These are phyloP conservation scores for Limnanthes douglasii DNA, from an alignment of 345 rosid genomes.

Conservation along the genomic window DNA sequence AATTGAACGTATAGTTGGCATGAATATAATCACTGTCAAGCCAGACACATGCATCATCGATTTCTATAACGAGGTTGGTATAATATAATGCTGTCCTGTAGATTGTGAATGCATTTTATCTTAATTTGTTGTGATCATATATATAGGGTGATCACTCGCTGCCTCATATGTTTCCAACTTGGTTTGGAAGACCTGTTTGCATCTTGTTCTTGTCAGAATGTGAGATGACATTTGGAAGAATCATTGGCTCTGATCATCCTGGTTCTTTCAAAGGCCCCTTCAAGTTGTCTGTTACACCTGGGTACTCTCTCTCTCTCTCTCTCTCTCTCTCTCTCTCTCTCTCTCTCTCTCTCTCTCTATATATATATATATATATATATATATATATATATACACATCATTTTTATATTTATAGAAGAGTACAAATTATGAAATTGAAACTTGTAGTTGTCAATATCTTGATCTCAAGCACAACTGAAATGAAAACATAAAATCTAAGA, in stretches of 20 bases:
- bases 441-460: too few relatives aligned
- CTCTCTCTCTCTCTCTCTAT: too few relatives aligned
- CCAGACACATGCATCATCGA: conserved; percentile 86
- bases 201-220: conserved; percentile 69
- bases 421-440: too few relatives aligned
- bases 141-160: conserved; percentile 82
- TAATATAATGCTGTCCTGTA: neutral
- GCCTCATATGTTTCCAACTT: conserved; percentile 57
- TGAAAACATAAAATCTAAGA: too few relatives aligned
- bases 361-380: too few relatives aligned
- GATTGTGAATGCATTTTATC: neutral
- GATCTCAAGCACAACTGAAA: too few relatives aligned
- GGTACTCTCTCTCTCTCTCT: conserved; percentile 28
- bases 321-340: too few relatives aligned
- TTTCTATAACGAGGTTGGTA: conserved; percentile 60
- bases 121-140: conserved; percentile 1
- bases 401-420: conserved; percentile 1
- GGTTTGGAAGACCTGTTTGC: conserved; percentile 71
- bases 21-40: conserved; percentile 43
- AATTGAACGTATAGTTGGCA: conserved; percentile 42
- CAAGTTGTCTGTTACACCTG: conserved; percentile 64
- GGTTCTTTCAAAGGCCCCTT: conserved; percentile 82
- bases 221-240: conserved; percentile 67
- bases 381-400: neutral
- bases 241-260: conserved; percentile 36